Evolutionary conservation across 148 eudicot genomes (phyloP), one percentile per base, ranked within the genome.

Genomic region (Chenopodium formosanum): DNA sequence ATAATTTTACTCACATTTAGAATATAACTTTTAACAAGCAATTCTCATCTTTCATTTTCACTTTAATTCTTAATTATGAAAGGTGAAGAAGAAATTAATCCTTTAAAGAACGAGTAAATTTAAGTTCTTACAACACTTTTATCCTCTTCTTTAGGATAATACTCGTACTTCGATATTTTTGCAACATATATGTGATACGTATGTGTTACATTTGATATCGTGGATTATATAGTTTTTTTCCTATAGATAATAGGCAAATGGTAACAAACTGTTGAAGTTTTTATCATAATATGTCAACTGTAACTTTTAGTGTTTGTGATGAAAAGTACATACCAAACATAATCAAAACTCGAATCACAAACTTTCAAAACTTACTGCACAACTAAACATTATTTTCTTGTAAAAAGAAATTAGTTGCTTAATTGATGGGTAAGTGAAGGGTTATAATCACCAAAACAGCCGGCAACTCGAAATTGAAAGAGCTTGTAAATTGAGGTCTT

Each of bases 361-460:
- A 71, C 14, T 14, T 69, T 69, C 46, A 69, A 69, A 69, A 32
- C 25, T 69, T 69, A 69, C 46, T 31, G 72, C 27, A 8, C 7
- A 34, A 7, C 2, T 47, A n/a, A 34, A 46, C 27, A 29, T 78
- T 47, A 19, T 29, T 78, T 78, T 7, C 74, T 67, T 78, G 62
- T 66, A 68, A 31, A 48, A 67, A 23, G 60, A 71, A 34, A 46
- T 66, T 14, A 56, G 62, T 47, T 1, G 14, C 12, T 68, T 69
- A 48, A 82, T 53, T 69, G 62, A 82, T 53, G 70, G 76, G 79
- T 60, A 53, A 70, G 63, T 71, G 62, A 70, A 9, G 69, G 70
- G 73, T 78, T 58, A 31, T 16, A 74, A 63, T 47, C 78, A 29
- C 23, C 73, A 63, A 81, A 60, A 19, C 22, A 74, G 77, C 73